Evolutionary conservation across 2,329 filamentous ascomycete species (phyloP).

Genomic region (Verticillium tricorpus): DNA sequence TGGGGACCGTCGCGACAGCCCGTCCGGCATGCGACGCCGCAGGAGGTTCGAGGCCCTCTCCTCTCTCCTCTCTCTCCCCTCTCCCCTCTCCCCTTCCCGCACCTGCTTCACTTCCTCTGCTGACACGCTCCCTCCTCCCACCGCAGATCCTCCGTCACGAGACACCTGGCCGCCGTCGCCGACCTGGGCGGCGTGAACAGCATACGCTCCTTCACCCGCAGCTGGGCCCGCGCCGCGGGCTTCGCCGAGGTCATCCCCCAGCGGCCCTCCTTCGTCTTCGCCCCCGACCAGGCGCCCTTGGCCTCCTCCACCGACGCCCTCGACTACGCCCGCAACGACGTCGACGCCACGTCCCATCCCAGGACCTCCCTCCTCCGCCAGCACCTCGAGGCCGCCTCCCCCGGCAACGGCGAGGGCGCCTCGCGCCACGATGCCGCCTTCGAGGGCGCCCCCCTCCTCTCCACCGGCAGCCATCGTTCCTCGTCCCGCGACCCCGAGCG

Average conservation of each 20-base stretch:
- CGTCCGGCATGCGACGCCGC: not conserved
- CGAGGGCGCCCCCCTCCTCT: slow-evolving; percentile 3
- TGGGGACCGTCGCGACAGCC: slow-evolving; percentile 17
- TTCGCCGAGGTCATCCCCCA: slow-evolving; percentile 86
- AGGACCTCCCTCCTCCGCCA: slow-evolving; percentile 45
- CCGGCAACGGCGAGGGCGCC: slow-evolving; percentile 10
- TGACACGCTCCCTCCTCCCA: not conserved
- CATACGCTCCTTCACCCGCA: slow-evolving; percentile 87
- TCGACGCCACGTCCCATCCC: slow-evolving; percentile 28
- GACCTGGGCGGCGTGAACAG: slow-evolving; percentile 89
- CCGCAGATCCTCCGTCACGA: slow-evolving; percentile 53
- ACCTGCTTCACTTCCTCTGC: not conserved
- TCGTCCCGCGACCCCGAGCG: slow-evolving; percentile 42
- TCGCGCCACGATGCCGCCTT: slow-evolving; percentile 8
- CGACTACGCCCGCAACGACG: slow-evolving; percentile 35
- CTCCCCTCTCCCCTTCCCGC: slow-evolving; percentile 12
- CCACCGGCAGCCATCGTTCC: slow-evolving; percentile 6
- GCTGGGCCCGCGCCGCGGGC: slow-evolving; percentile 84
- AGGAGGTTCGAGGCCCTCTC: slow-evolving; percentile 22
- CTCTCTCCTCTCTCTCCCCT: not conserved
- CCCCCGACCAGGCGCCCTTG: slow-evolving; percentile 48
- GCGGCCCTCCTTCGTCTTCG: slow-evolving; percentile 67
- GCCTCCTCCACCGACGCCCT: slow-evolving; percentile 27
- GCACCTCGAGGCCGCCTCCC: slow-evolving; percentile 37
- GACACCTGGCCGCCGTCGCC: slow-evolving; percentile 51